Evolutionary conservation across 2,329 filamentous ascomycete genomes (phyloP).

Genomic region (Aspergillus pseudonomiae): DNA sequence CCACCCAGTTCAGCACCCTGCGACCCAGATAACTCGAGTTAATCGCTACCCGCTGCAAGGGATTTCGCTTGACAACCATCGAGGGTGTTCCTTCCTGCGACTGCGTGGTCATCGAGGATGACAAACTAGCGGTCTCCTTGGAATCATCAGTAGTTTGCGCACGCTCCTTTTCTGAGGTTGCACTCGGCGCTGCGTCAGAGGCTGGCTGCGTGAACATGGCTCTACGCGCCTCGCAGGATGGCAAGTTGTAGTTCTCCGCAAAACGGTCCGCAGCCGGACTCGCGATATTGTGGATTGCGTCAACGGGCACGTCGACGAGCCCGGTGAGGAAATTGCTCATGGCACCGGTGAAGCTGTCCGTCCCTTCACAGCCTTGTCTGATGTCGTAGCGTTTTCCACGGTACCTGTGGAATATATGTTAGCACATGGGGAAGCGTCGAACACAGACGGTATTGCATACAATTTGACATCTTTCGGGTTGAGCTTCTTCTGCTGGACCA

Average conservation of each 20-base stretch:
- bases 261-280: slow-evolving; percentile 10
- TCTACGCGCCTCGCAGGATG: slow-evolving; percentile 8
- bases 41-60: slow-evolving; percentile 28
- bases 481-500: slow-evolving; percentile 65
- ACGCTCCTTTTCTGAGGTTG: too few relatives aligned
- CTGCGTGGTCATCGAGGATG: not conserved
- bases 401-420: slow-evolving; percentile 34
- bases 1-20: slow-evolving; percentile 70
- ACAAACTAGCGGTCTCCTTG: not conserved
- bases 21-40: slow-evolving; percentile 67
- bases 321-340: slow-evolving; percentile 77
- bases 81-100: not conserved
- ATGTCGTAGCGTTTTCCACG: slow-evolving; percentile 69
- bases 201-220: not conserved
- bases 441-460: slow-evolving; percentile 39
- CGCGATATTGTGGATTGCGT: slow-evolving; percentile 40
- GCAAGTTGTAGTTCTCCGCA: slow-evolving; percentile 10
- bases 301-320: slow-evolving; percentile 69
- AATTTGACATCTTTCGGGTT: slow-evolving; percentile 74
- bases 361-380: slow-evolving; percentile 75
- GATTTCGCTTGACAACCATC: slow-evolving; percentile 1
- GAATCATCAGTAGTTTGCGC: not conserved
- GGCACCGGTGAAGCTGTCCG: slow-evolving; percentile 73
- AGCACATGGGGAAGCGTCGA: not conserved
- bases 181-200: not conserved